A percentile compares a stretch with the other conserved stretches of the same genome.
Conservation (phyloP, 2,329 filamentous ascomycete species). For the Lecanicillium sp. region DNA sequence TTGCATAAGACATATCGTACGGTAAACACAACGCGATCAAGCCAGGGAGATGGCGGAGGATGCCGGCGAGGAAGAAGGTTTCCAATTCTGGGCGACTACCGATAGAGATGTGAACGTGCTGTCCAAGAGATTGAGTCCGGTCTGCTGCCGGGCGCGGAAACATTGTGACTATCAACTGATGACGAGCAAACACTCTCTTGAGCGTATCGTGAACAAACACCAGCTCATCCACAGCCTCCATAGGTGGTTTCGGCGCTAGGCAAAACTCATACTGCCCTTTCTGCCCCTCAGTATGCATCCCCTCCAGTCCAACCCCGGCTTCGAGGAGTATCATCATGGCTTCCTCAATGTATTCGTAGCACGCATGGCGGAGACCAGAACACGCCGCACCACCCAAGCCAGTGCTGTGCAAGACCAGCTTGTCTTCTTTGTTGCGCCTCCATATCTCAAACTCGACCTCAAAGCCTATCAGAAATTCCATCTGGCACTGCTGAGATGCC, state of each 20-base stretch:
- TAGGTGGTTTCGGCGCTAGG: conserved; percentile 5
- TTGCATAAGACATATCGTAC: conserved; percentile 4
- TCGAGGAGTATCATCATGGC: conserved; percentile 1
- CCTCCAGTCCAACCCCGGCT: conserved; percentile 5
- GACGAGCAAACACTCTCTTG: conserved; percentile 5
- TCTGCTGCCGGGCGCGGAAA: conserved; percentile 1
- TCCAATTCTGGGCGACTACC: not conserved
- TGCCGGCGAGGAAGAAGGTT: conserved; percentile 5
- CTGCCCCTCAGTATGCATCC: conserved; percentile 6
- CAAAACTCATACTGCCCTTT: conserved; percentile 9
- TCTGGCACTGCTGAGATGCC: not conserved
- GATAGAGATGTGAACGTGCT: conserved; percentile 8
- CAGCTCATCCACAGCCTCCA: conserved; percentile 8
- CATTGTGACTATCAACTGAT: conserved; percentile 7
- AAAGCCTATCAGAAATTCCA: not conserved
- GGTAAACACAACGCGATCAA: conserved; percentile 6
- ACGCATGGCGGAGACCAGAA: conserved; percentile 12
- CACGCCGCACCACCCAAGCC: not conserved
- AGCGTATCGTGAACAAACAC: conserved; percentile 8
- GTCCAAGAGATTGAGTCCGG: not conserved
- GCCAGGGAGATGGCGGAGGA: conserved; percentile 1
- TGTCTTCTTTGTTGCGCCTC: conserved; percentile 11
- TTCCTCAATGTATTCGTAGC: conserved; percentile 6
- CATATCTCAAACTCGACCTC: not conserved
- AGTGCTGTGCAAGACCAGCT: conserved; percentile 19